Evolutionary conservation across 805 yeast species (phyloP).

Genomic region (Lipomyces oligophaga): DNA sequence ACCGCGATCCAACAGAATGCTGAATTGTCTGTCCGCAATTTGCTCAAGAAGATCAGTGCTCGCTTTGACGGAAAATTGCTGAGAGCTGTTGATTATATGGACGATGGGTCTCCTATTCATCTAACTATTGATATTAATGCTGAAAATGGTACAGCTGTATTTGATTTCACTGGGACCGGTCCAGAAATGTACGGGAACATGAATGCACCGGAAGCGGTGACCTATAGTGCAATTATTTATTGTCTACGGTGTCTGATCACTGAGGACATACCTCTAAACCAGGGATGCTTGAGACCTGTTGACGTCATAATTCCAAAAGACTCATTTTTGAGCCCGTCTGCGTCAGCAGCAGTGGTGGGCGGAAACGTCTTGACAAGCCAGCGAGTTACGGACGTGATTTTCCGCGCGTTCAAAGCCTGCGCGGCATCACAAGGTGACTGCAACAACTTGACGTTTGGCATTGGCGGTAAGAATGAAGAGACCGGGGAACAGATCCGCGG

Average conservation of each 20-base stretch:
- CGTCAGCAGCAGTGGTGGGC: slow-evolving; percentile 89
- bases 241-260: slow-evolving; percentile 80
- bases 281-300: slow-evolving; percentile 84
- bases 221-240: slow-evolving; percentile 83
- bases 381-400: slow-evolving; percentile 81
- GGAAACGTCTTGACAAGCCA: slow-evolving; percentile 96
- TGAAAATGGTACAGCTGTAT: slow-evolving; percentile 57
- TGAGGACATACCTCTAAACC: slow-evolving; percentile 86
- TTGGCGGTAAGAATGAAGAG: slow-evolving; percentile 55
- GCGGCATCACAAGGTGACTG: slow-evolving; percentile 97
- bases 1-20: slow-evolving; percentile 78
- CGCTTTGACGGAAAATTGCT: slow-evolving; percentile 41
- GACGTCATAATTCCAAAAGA: slow-evolving; percentile 59
- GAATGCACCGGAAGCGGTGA: slow-evolving; percentile 89
- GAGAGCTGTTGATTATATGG: slow-evolving; percentile 64
- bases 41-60: slow-evolving; percentile 46
- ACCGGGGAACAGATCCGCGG: slow-evolving; percentile 34
- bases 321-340: slow-evolving; percentile 67
- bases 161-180: slow-evolving; percentile 84
- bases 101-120: slow-evolving; percentile 71
- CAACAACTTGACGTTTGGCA: slow-evolving; percentile 90
- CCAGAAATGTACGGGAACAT: slow-evolving; percentile 84
- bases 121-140: slow-evolving; percentile 50
- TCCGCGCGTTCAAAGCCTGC: slow-evolving; percentile 80
- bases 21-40: slow-evolving; percentile 59